Evolutionary conservation across 176 grass and related monocot species (phyloP), one percentile per base, ranked within the genome.

Genomic region (Eleusine coracana): DNA sequence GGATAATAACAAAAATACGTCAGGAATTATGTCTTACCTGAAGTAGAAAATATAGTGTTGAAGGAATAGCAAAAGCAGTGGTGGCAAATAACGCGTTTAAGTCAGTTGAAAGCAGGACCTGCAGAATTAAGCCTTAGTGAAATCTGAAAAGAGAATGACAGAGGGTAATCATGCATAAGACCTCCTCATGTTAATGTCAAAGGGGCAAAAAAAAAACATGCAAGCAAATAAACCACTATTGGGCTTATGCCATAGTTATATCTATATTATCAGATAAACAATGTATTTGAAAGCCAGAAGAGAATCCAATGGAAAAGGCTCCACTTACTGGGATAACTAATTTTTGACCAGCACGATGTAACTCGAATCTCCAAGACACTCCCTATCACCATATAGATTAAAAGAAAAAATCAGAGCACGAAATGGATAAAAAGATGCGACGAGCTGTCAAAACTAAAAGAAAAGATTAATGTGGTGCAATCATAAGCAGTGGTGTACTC

Each of bases 291-390:
- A 75, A 89, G 9, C 66, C 38, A 76, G 45, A 42, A 21, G 63
- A 54, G 74, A 49, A 20, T 83, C 0, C 16, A 62, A 82, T 5
- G 50, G 39, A 23, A 80, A 86, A 38, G 86, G 48, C 54, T 83
- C 49, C 68, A 88, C 96, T 96, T 86, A 99, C 96, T 46, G 96
- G 96, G 64, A 99, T 77, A 78, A 96, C 66, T 87, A 99, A 84
- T 79, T 99, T 99, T 82, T 99, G 93, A 52, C 88, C 85, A 75
- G 87, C 91, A 67, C 93, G 93, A 78, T 93, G 83, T 39, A 99
- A 93, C 80, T 99, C 96, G 79, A 99, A 93, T 80, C 83, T 99
- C 96, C 96, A 99, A 75, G 89, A 90, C 70, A 99, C 79, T 38
- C 96, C 96, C 96, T 99, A 80, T 34, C 70, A 87, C 51, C 17